Evolutionary conservation across 768 basidiomycete genomes (phyloP).

Genomic region (Russula griseocarnosa): DNA sequence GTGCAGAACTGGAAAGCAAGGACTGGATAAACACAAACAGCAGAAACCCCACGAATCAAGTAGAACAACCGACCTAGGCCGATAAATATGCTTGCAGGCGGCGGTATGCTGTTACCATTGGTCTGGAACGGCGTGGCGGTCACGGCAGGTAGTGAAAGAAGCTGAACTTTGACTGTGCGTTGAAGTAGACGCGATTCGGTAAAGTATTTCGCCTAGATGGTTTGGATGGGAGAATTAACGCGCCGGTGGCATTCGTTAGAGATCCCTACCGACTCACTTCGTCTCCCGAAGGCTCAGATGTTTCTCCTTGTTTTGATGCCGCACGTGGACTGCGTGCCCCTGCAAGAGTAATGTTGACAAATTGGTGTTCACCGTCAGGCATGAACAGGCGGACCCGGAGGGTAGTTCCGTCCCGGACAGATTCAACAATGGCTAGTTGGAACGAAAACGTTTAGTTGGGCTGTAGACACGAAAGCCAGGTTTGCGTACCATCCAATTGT

Average conservation of each 20-base stretch:
- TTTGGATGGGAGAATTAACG: slow-evolving; percentile 4
- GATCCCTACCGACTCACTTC: slow-evolving; percentile 52
- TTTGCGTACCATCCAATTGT: slow-evolving; percentile 67
- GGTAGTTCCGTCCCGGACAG: slow-evolving; percentile 89
- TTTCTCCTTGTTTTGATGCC: slow-evolving; percentile 67
- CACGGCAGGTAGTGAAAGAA: slow-evolving; percentile 75
- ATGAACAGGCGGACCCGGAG: slow-evolving; percentile 84
- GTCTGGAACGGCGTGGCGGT: slow-evolving; percentile 78
- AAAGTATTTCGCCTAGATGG: slow-evolving; percentile 80
- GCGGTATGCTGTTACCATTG: slow-evolving; percentile 50
- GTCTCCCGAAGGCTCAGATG: slow-evolving; percentile 81
- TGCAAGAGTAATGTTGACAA: slow-evolving; percentile 79
- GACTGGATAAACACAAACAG: neutral
- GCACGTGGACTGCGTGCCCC: slow-evolving; percentile 74
- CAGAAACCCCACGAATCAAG: neutral
- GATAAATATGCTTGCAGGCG: slow-evolving; percentile 82
- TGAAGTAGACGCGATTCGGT: slow-evolving; percentile 85
- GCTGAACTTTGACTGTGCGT: slow-evolving; percentile 67
- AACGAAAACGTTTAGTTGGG: neutral
- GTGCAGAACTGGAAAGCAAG: slow-evolving; percentile 57
- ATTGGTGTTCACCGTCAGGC: slow-evolving; percentile 86
- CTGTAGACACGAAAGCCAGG: slow-evolving; percentile 22
- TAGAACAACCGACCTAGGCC: slow-evolving; percentile 56
- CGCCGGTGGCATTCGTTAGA: neutral
- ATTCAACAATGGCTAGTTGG: slow-evolving; percentile 78